These are phyloP conservation scores for Candida chilensis DNA, from an alignment of 805 yeast species.

Conservation along the genomic window DNA sequence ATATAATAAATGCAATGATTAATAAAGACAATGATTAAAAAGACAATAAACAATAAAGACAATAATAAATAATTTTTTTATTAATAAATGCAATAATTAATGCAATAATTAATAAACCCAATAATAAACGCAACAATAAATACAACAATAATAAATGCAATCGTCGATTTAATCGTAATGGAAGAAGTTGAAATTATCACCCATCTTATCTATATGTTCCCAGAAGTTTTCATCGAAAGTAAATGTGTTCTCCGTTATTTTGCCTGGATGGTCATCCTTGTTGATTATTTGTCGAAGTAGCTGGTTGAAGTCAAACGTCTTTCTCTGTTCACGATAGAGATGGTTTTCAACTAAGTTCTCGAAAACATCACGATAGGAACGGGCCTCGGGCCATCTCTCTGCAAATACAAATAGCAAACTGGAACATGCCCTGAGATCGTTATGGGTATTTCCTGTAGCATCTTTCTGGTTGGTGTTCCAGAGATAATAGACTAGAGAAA, in stretches of 20 bases:
- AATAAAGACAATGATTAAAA: too few species aligned
- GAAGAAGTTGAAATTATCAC: too few species aligned
- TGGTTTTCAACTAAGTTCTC: conserved; percentile 11
- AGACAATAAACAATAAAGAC: too few species aligned
- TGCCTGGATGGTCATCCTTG: neutral
- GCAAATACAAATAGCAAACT: conserved; percentile 13
- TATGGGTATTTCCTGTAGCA: conserved; percentile 8
- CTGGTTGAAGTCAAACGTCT: conserved; percentile 1
- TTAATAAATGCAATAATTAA: too few species aligned
- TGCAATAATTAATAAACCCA: too few species aligned
- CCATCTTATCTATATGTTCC: conserved; percentile 1
- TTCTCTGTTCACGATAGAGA: conserved; percentile 5
- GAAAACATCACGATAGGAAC: conserved; percentile 11
- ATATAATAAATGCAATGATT: too few species aligned
- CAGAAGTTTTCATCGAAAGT: conserved; percentile 3
- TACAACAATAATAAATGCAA: too few species aligned
- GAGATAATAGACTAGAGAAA: conserved; percentile 12
- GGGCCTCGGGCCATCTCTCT: conserved; percentile 14
- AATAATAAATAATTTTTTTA: too few species aligned
- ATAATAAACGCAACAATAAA: too few species aligned
- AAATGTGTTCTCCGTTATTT: neutral
- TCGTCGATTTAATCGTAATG: too few species aligned
- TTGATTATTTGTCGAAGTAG: neutral
- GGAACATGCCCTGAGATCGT: conserved; percentile 13
- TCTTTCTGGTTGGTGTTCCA: conserved; percentile 7